Base-by-base conservation (phyloP, 176 grass and related monocot genomes). In the Eragrostis nindensis region DNA sequence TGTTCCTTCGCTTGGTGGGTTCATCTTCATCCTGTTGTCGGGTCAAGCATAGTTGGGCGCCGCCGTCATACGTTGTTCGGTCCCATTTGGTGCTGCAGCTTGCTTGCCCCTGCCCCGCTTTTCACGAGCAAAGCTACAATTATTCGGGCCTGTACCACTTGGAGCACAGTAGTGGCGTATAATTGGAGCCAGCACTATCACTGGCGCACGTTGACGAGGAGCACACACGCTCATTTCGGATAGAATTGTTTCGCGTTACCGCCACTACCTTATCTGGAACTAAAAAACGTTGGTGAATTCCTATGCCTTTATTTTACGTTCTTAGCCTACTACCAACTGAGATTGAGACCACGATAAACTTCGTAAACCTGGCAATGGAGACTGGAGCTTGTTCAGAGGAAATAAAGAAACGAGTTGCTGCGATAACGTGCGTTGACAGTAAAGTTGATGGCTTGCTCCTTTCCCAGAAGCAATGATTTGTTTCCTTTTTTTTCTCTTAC, bases 391-490 rank as follows among this genome's bases (percentile, higher is more conserved):
- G 74, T 38, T 50, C 3, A 38, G 45, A 36, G 18, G 29, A 41
- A 68, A 39, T 11, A 53, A 40, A 40, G 7, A 66, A 78, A 22
- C 13, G 52, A 75, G 5, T 40, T 1, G 72, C 42, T 26, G 73
- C 6, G 17, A 61, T 67, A 56, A 71, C 70, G 78, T 76, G 78
- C 59, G 26, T 43, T n/a, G 26, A 64, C 72, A 49, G 64, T 87
- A 87, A 87, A 76, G 71, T 52, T 22, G 39, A 1, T 8, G 15
- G 69, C 10, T 48, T 68, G 63, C 53, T 81, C 71, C 52, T 86
- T 86, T 82, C 71, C 71, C 12, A 5, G 52, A 70, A 25, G 78
- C 77, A 75, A 86, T 86, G 76, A 75, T 87, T 71, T 11, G 11
- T 75, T 49, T n/a, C n/a, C n/a, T n/a, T n/a, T n/a, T n/a, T 50